phyloP scores from a whole-genome alignment of 495 filamentous ascomycete genomes.

The Cercophora scortea region DNA sequence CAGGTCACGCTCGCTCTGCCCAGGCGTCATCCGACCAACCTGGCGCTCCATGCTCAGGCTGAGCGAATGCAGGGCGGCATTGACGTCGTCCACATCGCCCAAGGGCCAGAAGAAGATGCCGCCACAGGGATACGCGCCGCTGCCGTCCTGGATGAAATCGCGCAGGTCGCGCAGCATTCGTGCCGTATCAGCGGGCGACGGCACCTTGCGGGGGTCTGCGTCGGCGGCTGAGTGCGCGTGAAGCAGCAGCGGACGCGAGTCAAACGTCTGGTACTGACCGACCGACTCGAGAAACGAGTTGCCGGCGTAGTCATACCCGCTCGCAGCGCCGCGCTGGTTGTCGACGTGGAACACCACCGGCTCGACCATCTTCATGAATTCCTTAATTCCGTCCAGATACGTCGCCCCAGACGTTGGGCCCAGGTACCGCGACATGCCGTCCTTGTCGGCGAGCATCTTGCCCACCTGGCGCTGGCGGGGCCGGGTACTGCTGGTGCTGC shows the following conservation, averaged over 20 bases:
- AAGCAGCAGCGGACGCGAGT: constrained; percentile 27
- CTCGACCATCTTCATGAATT: constrained; percentile 19
- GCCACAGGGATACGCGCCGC: constrained; percentile 17
- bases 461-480: not conserved
- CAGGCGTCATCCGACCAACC: not conserved
- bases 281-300: constrained; percentile 15
- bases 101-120: constrained; percentile 33
- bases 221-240: constrained; percentile 13
- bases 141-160: constrained; percentile 25
- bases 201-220: constrained; percentile 18
- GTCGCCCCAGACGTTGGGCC: constrained; percentile 32
- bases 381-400: constrained; percentile 31
- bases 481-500: too few species aligned
- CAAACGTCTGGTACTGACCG: constrained; percentile 32
- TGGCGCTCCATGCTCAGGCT: constrained; percentile 4
- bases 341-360: constrained; percentile 2
- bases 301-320: too few species aligned
- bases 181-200: constrained; percentile 15
- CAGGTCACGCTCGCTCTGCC: constrained; percentile 6
- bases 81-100: constrained; percentile 3
- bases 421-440: constrained; percentile 25
- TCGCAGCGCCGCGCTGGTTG: too few species aligned
- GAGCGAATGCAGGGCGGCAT: too few species aligned
- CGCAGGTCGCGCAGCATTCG: constrained; percentile 16
- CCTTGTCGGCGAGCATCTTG: constrained; percentile 25